Percentiles rank a stretch among this genome's conserved stretches.
Conservation (phyloP, 2,329 filamentous ascomycete species). For the Aspergillus hiratsukae region DNA sequence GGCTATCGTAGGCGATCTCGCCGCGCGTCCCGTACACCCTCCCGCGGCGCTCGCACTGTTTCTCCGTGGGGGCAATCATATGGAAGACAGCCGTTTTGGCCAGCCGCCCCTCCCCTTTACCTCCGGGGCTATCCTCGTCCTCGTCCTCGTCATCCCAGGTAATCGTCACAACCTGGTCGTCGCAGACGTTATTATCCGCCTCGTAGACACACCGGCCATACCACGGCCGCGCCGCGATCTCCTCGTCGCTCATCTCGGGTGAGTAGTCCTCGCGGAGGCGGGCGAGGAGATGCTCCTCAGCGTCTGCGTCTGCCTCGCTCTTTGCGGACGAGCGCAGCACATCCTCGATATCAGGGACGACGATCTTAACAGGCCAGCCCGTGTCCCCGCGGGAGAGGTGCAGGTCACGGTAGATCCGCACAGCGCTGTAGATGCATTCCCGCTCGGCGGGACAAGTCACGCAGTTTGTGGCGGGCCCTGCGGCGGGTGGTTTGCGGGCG, state of each 20-base stretch:
- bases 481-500: conserved; percentile 68
- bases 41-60: conserved; percentile 80
- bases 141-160: conserved; percentile 65
- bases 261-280: conserved; percentile 54
- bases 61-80: conserved; percentile 87
- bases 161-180: conserved; percentile 86
- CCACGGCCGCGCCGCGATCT: conserved; percentile 57
- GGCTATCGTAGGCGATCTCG: conserved; percentile 80
- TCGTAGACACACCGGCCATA: conserved; percentile 96
- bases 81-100: conserved; percentile 85
- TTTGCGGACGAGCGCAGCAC: conserved; percentile 47
- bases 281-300: conserved; percentile 47
- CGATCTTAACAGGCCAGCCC: conserved; percentile 80
- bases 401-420: conserved; percentile 71
- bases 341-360: conserved; percentile 90
- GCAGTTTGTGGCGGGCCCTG: conserved; percentile 80
- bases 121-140: no score
- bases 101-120: no score
- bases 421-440: conserved; percentile 79
- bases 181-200: conserved; percentile 85
- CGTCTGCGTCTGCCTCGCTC: conserved; percentile 30
- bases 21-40: conserved; percentile 81
- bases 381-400: conserved; percentile 63
- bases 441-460: conserved; percentile 70
- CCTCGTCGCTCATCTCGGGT: conserved; percentile 47